Evolutionary conservation across 2,329 filamentous ascomycete species (phyloP), one percentile per base, ranked within the genome.

Genomic region (Penicillium vulpinum): DNA sequence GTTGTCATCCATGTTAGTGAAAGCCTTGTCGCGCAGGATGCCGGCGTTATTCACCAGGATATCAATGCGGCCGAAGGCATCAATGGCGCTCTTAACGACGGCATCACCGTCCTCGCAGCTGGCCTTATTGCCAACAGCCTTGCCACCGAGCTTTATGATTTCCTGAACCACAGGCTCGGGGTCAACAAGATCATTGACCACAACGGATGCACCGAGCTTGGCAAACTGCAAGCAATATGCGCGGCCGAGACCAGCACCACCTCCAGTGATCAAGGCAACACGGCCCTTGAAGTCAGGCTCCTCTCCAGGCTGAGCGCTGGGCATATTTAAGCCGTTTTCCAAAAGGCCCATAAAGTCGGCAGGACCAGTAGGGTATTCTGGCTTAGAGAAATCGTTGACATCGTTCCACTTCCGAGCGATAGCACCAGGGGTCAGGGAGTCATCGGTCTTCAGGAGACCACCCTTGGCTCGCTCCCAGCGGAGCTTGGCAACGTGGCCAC

Each of bases 21-120:
- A 99, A 39, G 94, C 92, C 86, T 97, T 97, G 82, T 99, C 94
- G 47, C 94, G 88, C 52, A 99, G 86, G 67, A 99, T 99, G 71
- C 94, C 94, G 51, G 94, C 94, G 72, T 99, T 99, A 86, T 99
- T 99, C 81, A 99, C 84, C 62, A 99, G 78, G 62, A 99, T 92
- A 73, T 99, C 94, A 68, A 99, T 85, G 68, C 94, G 90, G 68
- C 94, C 94, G 74, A 90, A 97, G 39, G 89, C 87, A 72, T 97
- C 93, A 69, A 99, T 95, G 54, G 93, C 93, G 56, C 85, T 88
- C 84, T 97, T 95, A 68, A 99, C 88, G 45, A 97, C 91, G 38
- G 83, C 83, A 54, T 97, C 92, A 45, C 94, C 94, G 59, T 99
- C 91, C 75, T 96, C 91, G 58, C 92, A 92, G 47, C 90, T 95